Base-by-base conservation (phyloP, 352 stramenopile species). In the Phytophthora pinifolia region DNA sequence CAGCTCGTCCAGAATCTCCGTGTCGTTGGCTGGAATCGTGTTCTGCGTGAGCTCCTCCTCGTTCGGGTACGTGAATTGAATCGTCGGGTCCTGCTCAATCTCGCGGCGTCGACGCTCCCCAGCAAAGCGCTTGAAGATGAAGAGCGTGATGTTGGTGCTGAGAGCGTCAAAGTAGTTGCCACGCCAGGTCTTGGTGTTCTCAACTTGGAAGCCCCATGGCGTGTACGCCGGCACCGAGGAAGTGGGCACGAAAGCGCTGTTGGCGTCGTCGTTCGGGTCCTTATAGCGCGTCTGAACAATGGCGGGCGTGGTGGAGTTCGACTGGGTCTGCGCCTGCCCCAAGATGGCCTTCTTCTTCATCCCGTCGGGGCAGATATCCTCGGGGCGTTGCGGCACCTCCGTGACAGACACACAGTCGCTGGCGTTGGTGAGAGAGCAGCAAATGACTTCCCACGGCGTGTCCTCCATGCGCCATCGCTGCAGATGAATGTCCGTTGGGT, bases 401-500 rank as follows among this genome's bases (percentile, higher is more conserved):
- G 57, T 76, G 42, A 78, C 65, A 30, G 74, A 81, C 1, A 85
- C 54, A 36, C 82, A 92, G 20, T 81, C 44, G 9, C 41, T 84
- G 9, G 63, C 18, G 33, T 94, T 84, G 1, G 76, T 88, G 4
- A 68, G 58, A 13, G 81, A 71, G 22, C 84, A 94, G 69, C 94
- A 98, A 6, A 86, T 80, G 2, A 99, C 75, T 61, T 96, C 62
- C 92, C 94, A 98, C 0, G 84, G 76, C 6, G 81, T 67, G 64
- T 99, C 94, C 49, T 99, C 96, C 63, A 96, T 95, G 10, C 96
- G 74, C 91, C 93, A 98, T 13, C 96, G 74, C 65, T 99, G 96
- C 6, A 98, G 62, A 67, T 98, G 98, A 59, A 99, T 98, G 59
- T 99, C 96, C 49, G 98, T 92, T 31, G 93, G 94, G 59, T 99